Conservation (phyloP, 768 basidiomycete species). For the Podaxis sp. region DNA sequence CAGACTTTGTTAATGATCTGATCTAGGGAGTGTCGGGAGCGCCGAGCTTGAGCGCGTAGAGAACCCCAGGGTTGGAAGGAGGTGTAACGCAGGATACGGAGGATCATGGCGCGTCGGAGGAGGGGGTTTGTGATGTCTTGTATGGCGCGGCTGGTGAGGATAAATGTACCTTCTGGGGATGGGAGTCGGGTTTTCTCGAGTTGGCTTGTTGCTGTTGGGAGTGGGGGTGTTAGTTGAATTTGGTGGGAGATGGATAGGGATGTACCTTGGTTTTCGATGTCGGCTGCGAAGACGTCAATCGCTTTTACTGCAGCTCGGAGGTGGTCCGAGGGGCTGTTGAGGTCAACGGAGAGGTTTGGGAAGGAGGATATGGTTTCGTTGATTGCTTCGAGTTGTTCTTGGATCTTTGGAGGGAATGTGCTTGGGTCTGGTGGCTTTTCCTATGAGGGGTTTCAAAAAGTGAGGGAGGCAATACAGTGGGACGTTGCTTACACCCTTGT, state of each 20-base stretch:
- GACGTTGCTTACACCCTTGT: slow-evolving; percentile 8
- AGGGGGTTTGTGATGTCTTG: slow-evolving; percentile 31
- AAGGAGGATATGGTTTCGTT: slow-evolving; percentile 29
- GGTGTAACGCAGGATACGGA: slow-evolving; percentile 64
- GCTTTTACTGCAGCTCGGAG: slow-evolving; percentile 37
- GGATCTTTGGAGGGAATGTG: slow-evolving; percentile 29
- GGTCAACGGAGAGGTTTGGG: slow-evolving; percentile 23
- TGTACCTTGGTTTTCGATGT: slow-evolving; percentile 48
- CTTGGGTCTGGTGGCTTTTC: slow-evolving; percentile 14
- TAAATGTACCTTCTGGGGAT: slow-evolving; percentile 51
- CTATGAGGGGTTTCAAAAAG: slow-evolving; percentile 4
- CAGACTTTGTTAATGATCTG: slow-evolving; percentile 53
- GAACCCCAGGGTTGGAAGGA: slow-evolving; percentile 82
- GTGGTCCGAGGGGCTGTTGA: slow-evolving; percentile 35
- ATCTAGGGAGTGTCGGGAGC: slow-evolving; percentile 45
- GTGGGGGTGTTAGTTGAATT: slow-evolving; percentile 9
- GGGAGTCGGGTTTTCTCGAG: slow-evolving; percentile 35
- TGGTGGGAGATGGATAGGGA: background rate
- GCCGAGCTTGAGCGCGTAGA: slow-evolving; percentile 55
- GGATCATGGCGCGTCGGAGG: slow-evolving; percentile 42
- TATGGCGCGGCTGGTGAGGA: slow-evolving; percentile 41
- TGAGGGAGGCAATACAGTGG: background rate
- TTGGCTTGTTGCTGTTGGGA: slow-evolving; percentile 39
- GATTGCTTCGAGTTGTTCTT: slow-evolving; percentile 32
- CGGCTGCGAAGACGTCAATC: slow-evolving; percentile 35